Evolutionary conservation across 805 yeast genomes (phyloP), one percentile per base, ranked within the genome.

Genomic region (Aciculoconidium aculeatum): DNA sequence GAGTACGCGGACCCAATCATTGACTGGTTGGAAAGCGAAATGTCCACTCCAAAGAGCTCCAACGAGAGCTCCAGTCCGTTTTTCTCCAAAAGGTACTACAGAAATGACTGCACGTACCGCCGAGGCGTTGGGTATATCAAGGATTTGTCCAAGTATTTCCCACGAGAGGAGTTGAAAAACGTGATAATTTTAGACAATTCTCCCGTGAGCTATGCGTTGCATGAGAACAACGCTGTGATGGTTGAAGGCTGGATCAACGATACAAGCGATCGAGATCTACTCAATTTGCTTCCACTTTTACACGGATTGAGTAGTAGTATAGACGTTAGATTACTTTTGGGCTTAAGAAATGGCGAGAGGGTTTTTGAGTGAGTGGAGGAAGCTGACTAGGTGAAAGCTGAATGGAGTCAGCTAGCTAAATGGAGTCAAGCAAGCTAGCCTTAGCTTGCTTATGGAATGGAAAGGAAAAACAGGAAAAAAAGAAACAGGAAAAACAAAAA

Each of bases 161-260:
- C 59, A 7, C 83, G 84, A 45, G 95, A 87, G 43, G 67, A 61
- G 43, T 70, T 83, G 31, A 70, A 78, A 36, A 74, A 75, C 43
- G 72, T 83, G 21, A 65, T 90, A 34, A 80, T 92, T 20, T 70
- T 92, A 28, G 98, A 92, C 59, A 92, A 92, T 58, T 86, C 96
- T 7, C 97, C 97, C 1, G 72, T 87, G 15, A 81, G 94, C 47
- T 92, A 84, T 52, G 78, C 85, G 10, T 59, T 75, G 52, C 88
- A 90, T 53, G 84, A 77, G 35, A 79, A 79, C 41, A 92, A 92
- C 48, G 98, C 95, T 2, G 80, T 92, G 13, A 77, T 81, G 61
- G 86, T 92, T 5, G 96, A 88, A 57, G 97, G 98, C 25, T 92
- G 98, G 98, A 86, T 92, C 39, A 85, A 83, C 49, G 98, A 92